These are phyloP conservation scores for Tricholomella constricta DNA, from an alignment of 768 basidiomycete genomes.

Conservation along the genomic window DNA sequence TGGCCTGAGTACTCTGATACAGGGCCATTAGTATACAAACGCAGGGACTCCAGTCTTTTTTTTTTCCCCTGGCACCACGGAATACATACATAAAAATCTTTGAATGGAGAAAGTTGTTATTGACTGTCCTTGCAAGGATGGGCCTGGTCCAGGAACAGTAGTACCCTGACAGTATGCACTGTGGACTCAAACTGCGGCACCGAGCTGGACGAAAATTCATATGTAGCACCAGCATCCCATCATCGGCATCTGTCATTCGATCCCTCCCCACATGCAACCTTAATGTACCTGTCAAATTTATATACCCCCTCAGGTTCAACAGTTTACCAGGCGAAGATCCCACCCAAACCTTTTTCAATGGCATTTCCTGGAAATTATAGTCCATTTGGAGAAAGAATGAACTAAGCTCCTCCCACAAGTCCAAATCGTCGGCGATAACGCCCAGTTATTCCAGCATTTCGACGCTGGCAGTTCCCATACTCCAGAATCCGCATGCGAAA, in stretches of 20 bases:
- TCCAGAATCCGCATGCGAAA: background rate
- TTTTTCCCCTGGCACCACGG: too few species aligned
- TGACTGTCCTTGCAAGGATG: too few species aligned
- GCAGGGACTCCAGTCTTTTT: too few species aligned
- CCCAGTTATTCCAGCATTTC: background rate
- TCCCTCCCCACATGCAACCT: background rate
- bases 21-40: too few species aligned
- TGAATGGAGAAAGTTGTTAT: too few species aligned
- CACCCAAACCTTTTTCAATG: background rate
- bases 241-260: background rate
- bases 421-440: background rate
- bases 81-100: too few species aligned
- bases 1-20: background rate
- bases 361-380: constrained; percentile 7
- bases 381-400: constrained; percentile 6
- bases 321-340: background rate
- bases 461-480: background rate
- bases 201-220: too few species aligned
- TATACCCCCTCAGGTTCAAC: background rate
- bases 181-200: too few species aligned
- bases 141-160: too few species aligned
- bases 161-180: too few species aligned
- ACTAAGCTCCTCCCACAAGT: constrained; percentile 1
- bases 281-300: constrained; percentile 3
- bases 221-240: too few species aligned